Base-by-base conservation (phyloP, 1,139 yeast species). In the Magnusiomyces suaveolens region DNA sequence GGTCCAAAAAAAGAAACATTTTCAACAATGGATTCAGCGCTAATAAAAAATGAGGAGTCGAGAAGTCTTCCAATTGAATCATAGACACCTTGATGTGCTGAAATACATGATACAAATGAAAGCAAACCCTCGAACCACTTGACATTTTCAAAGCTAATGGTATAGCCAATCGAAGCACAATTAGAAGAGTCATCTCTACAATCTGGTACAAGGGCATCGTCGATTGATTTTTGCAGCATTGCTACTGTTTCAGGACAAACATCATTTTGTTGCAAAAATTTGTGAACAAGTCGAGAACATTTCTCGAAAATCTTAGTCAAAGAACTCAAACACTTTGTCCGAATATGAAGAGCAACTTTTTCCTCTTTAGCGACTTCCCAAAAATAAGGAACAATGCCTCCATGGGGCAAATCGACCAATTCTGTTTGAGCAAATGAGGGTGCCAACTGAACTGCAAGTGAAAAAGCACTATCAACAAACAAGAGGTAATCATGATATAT, bases 1-100 rank as follows among this genome's bases (percentile, higher is more conserved):
- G 83, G 81, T 0, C 96, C 96, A 72, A 89, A 87, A 0, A 79
- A 67, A 0, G 68, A 62, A 1, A 85, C 81, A 62, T 86, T 73
- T n/a, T 68, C 63, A 18, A 90, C 64, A 2, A 90, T 78, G 54
- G 72, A 75, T 58, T 81, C 83, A 60, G 89, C 73, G 36, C 86
- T 77, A 43, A 70, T 69, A 43, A 90, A 71, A 48, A 90, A 73
- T 0, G 92, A 83, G 0, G 97, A 87, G 64, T 90, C 97, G 64
- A 88, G 86, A 54, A 90, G 70, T 60, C 87, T 87, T 64, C 96
- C 80, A 60, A 88, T 78, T 56, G 95, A 76, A 66, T 89, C 97
- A 14, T 71, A 62, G 36, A 95, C 95, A 18, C 86, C 79, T 56
- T 87, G 88, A 41, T 83, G 78, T 57, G 80, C 81, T 48, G 90